phyloP scores from a whole-genome alignment of 2,329 filamentous ascomycete species.

The Penicillium sp. region DNA sequence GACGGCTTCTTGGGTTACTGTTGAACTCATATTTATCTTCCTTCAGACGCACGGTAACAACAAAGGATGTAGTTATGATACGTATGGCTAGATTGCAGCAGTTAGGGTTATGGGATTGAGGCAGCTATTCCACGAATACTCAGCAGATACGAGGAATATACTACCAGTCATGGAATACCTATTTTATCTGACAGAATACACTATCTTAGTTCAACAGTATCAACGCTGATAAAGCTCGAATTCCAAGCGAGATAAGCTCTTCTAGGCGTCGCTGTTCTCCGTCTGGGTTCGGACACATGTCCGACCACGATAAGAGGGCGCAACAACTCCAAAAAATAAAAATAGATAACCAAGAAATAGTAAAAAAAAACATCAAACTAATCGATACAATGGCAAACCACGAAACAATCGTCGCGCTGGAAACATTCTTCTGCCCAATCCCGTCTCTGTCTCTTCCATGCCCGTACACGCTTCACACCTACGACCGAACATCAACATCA shows the following conservation, averaged over 20 bases:
- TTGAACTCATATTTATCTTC: not conserved
- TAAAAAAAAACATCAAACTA: not conserved
- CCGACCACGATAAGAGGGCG: too few relatives aligned
- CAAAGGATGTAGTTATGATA: not conserved
- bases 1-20: not conserved
- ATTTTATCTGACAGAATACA: not conserved
- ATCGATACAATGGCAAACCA: not conserved
- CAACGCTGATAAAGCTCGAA: too few relatives aligned
- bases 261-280: not conserved
- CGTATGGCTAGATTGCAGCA: not conserved
- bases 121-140: not conserved
- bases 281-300: too few relatives aligned
- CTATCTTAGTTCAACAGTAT: not conserved
- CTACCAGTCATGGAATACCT: not conserved
- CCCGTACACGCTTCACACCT: not conserved
- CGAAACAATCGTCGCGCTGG: not conserved
- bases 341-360: not conserved
- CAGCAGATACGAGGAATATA: not conserved
- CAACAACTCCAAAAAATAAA: too few relatives aligned
- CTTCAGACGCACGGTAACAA: not conserved
- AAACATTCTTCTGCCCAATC: not conserved
- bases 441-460: not conserved
- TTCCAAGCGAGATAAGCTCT: not conserved
- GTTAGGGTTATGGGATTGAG: not conserved
- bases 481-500: not conserved